Evolutionary conservation across 768 basidiomycete genomes (phyloP), one percentile per base, ranked within the genome.

Genomic region (Bullera alba): DNA sequence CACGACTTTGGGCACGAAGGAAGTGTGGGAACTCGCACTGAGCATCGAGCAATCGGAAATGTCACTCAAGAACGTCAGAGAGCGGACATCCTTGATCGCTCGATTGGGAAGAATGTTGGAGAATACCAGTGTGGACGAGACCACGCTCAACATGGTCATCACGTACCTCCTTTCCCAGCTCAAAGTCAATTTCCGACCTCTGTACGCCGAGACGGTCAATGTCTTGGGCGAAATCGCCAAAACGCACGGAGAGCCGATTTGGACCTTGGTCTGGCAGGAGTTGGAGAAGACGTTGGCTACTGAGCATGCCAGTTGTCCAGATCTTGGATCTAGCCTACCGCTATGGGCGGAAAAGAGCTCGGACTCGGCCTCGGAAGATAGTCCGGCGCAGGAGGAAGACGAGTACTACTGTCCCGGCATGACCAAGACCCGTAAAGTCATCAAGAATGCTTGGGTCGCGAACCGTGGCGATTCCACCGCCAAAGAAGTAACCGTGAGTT

Each of bases 121-220:
- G 2, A 19, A 14, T 10, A 1, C 37, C 45, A 53, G 6, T 16
- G n/a, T 14, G 10, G 44, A 48, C 8, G 42, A 51, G 1, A 25
- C 19, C 10, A 36, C 21, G 12, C 35, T 61, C 3, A 28, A 41
- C 2, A 35, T 27, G 12, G 45, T 58, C 12, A 52, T 66, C 22
- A 45, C 46, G 2, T 64, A 60, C 35, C 57, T 65, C 5, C 43
- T 65, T 19, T 87, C 86, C 5, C 92, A 95, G 68, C 77, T 96
- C 46, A 96, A 97, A 75, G 85, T 96, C 53, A 93, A 91, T 67
- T 75, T 97, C 38, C 80, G 87, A 25, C 95, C 95, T 0, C 66
- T 95, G 15, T 99, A 92, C 86, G 79, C 82, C 3, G 85, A 91
- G 16, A 81, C 90, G 3, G 79, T 83, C 12, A 78, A 79, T 10